Evolutionary conservation across 768 basidiomycete genomes (phyloP), one percentile per base, ranked within the genome.

Genomic region (Albatrellus ellisii): DNA sequence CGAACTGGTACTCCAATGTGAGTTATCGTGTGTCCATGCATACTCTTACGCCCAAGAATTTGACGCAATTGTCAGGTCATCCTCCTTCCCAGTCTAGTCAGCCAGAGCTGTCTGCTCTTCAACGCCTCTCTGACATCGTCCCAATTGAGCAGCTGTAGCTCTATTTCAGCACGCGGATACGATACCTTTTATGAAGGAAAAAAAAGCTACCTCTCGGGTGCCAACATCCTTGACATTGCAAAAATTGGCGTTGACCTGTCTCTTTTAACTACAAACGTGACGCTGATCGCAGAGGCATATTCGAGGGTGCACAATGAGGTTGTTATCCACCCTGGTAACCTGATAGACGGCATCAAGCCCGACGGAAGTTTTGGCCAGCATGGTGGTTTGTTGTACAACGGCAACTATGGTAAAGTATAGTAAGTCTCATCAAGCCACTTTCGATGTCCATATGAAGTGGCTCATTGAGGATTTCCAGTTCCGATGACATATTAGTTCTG

Each of bases 161-260:
- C 42, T 27, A 48, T 51, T 27, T 20, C 42, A n/a, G 32, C 41
- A 25, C 47, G 49, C 12, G 34, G 47, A 10, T 51, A 51, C 25
- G 44, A 43, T 27, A 49, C 47, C 4, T 51, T 51, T 31, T 48
- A 45, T 6, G 26, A 45, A 27, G 39, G 39, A 4, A 34, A 36
- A 6, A 51, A 51, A 26, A 67, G 70, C 12, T 66, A 61, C 29
- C 54, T 79, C 18, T 73, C 74, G 24, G 80, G 80, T 10, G 79
- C 80, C 4, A 81, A 83, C 50, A 64, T 68, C 0, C 59, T 81
- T 37, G 78, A 83, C 53, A 67, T 82, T 27, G 75, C 76, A 15
- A 72, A 20, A 54, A 59, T 39, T 54, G 60, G 36, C 59, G 58
- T 46, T 28, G 41, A 17, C 42, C 28, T 51, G 20, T 36, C 50